A percentile compares a stretch with the other conserved stretches of the same genome.
Conservation (phyloP, 2,329 filamentous ascomycete genomes). For the Ascochyta rabiei region DNA sequence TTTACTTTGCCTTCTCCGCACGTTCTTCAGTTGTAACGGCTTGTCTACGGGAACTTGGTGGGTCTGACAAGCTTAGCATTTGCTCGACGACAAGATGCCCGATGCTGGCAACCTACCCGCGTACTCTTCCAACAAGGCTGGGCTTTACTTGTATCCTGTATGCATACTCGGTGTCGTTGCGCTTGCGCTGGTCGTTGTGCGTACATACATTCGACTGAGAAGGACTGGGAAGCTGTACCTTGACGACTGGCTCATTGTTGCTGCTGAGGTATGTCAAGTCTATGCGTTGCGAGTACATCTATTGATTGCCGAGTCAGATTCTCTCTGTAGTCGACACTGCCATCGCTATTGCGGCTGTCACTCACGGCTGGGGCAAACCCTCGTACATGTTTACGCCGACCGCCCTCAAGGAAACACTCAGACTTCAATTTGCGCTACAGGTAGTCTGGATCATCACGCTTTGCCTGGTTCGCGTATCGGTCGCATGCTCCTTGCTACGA, state of each 20-base stretch:
- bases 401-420: constrained; percentile 18
- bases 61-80: background rate
- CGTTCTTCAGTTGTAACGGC: background rate
- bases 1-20: background rate
- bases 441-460: constrained; percentile 33
- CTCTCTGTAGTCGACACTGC: constrained; percentile 26
- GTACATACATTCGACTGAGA: constrained; percentile 29
- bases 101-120: constrained; percentile 8
- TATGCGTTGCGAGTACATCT: background rate
- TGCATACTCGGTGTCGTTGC: constrained; percentile 26
- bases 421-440: constrained; percentile 35
- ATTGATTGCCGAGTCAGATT: constrained; percentile 2
- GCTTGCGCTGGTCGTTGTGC: constrained; percentile 25
- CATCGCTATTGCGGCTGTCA: constrained; percentile 22
- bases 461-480: constrained; percentile 30
- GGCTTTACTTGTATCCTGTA: constrained; percentile 30
- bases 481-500: constrained; percentile 33
- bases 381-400: constrained; percentile 22
- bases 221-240: constrained; percentile 25
- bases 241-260: constrained; percentile 37
- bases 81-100: constrained; percentile 6
- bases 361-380: constrained; percentile 35
- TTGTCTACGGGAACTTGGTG: background rate
- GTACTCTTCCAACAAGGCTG: constrained; percentile 28
- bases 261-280: constrained; percentile 27